Conservation (phyloP, 495 filamentous ascomycete genomes). For the Neurospora sp. region DNA sequence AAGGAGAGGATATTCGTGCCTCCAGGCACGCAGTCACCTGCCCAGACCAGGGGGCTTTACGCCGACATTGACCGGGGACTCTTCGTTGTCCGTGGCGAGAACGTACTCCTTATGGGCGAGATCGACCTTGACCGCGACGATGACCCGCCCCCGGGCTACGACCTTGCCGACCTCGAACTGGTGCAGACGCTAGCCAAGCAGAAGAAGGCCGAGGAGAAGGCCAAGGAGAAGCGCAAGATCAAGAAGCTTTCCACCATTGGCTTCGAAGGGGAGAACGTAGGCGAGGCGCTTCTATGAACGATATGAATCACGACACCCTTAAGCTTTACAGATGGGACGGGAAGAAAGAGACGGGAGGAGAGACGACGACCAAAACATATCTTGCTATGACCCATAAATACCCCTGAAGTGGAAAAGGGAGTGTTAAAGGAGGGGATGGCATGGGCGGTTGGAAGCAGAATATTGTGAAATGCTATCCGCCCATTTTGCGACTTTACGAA, state of each 20-base stretch:
- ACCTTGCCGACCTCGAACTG: slow-evolving; percentile 54
- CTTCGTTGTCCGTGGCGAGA: slow-evolving; percentile 87
- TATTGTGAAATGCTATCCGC: slow-evolving; percentile 64
- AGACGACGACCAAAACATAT: neutral
- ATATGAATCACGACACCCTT: neutral
- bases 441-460: slow-evolving; percentile 44
- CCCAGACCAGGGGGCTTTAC: slow-evolving; percentile 42
- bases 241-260: slow-evolving; percentile 63
- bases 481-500: slow-evolving; percentile 1
- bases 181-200: slow-evolving; percentile 66
- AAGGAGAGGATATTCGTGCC: slow-evolving; percentile 73
- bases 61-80: slow-evolving; percentile 74
- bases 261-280: slow-evolving; percentile 79
- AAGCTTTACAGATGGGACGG: neutral
- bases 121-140: slow-evolving; percentile 96
- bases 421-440: neutral
- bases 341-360: neutral
- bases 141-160: slow-evolving; percentile 61
- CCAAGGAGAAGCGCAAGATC: slow-evolving; percentile 56
- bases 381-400: neutral
- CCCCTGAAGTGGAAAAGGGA: neutral
- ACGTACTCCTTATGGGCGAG: slow-evolving; percentile 83
- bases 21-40: slow-evolving; percentile 12
- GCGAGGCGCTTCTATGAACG: slow-evolving; percentile 60
- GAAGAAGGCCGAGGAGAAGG: slow-evolving; percentile 56